These are phyloP conservation scores for Hordeum vulgare DNA, from an alignment of 176 grass and related monocot species.

Conservation along the genomic window MorexV3_pseudomolecules_assembly NC_058522.1:142793253-142793752, in stretches of 20 bases:
- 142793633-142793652: background rate
- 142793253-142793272: slow-evolving; percentile 48
- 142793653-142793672: background rate
- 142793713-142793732: too few relatives aligned
- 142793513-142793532: background rate
- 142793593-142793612: background rate
- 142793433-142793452: background rate
- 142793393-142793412: background rate
- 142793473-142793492: background rate
- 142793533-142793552: background rate
- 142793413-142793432: background rate
- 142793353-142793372: slow-evolving; percentile 31
- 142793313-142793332: slow-evolving; percentile 63
- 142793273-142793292: slow-evolving; percentile 26
- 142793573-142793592: background rate
- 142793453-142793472: background rate
- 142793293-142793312: slow-evolving; percentile 47
- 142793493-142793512: background rate
- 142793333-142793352: slow-evolving; percentile 46
- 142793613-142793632: background rate
- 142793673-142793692: too few relatives aligned
- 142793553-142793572: slow-evolving; percentile 13
- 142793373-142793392: slow-evolving; percentile 38
- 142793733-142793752: too few relatives aligned
- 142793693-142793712: too few relatives aligned